Evolutionary conservation across 768 basidiomycete genomes (phyloP), one percentile per base, ranked within the genome.

Genomic region (Termitomyces sp.): DNA sequence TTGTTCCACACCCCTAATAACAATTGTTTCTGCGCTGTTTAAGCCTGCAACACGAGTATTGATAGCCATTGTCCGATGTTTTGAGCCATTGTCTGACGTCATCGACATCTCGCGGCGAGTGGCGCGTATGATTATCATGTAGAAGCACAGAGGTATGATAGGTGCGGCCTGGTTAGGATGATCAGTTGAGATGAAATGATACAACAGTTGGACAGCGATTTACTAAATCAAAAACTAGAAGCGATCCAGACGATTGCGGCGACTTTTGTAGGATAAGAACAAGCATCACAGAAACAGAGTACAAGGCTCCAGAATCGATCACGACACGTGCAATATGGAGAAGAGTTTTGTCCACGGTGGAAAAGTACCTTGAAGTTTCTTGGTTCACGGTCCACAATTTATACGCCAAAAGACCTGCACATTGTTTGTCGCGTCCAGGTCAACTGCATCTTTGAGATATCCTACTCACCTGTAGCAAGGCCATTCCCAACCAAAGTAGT

Each of bases 61-160:
- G 15, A 12, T 15, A 1, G 22, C 13, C 33, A 2, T 20, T 6
- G 33, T 24, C 5, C 22, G 8, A 20, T 36, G 34, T 16, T 24
- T 2, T 24, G 20, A 24, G 34, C 22, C 24, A 24, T 24, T 24
- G 22, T n/a, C 4, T 7, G 12, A 5, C 15, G 44, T 44, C 44
- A 24, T 15, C 15, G 44, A 22, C 44, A 24, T 15, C 45, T 47
- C 24, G 3, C 46, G 7, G 15, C 24, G 24, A 27, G 3, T 41
- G 12, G 4, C 11, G 18, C 54, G 49, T 18, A 56, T 12, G 6
- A 60, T 42, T 5, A 56, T 39, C 55, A 60, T 50, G 15, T 56
- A 60, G 7, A 60, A 60, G 6, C 59, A 60, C 4, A 56, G 11
- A 12, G 59, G 33, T 44, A 60, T 60, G 6, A 55, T 52, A 22